phyloP scores from a whole-genome alignment of 2,329 filamentous ascomycete genomes.

The Scytalidium sp. region DNA sequence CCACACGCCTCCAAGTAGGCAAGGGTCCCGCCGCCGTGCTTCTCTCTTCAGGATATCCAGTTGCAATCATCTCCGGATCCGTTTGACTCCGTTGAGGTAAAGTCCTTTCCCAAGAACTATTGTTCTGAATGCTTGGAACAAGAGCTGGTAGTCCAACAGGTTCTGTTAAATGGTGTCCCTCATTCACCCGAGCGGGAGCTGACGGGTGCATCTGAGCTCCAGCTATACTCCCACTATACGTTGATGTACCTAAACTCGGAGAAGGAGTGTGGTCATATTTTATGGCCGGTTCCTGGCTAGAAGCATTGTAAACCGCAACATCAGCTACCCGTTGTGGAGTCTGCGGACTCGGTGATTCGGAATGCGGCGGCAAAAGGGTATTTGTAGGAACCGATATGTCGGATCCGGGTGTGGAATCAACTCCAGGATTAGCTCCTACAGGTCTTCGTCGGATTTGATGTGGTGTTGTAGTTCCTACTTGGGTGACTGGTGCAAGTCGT shows the following conservation, averaged over 20 bases:
- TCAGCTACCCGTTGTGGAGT: conserved; percentile 6
- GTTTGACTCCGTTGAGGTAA: conserved; percentile 17
- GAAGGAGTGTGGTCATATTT: background rate
- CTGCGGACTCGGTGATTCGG: conserved; percentile 21
- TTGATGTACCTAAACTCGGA: background rate
- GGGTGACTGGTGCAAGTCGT: conserved; percentile 10
- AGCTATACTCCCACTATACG: background rate
- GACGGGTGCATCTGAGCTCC: conserved; percentile 10
- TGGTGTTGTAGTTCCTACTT: conserved; percentile 3
- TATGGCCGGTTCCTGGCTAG: background rate
- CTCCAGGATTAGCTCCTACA: conserved; percentile 14
- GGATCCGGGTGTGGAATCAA: conserved; percentile 2
- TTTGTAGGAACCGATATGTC: conserved; percentile 11
- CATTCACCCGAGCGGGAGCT: conserved; percentile 16
- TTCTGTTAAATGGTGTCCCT: conserved; percentile 16
- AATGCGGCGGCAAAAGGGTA: conserved; percentile 17
- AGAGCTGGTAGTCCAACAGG: conserved; percentile 12
- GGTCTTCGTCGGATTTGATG: conserved; percentile 18
- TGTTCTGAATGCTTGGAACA: conserved; percentile 8
- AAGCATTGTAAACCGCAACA: background rate
- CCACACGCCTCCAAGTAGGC: conserved; percentile 15
- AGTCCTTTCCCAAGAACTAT: background rate
- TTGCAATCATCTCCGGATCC: conserved; percentile 6
- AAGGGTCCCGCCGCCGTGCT: conserved; percentile 7
- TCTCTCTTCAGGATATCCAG: background rate